Evolutionary conservation across 2,329 filamentous ascomycete species (phyloP), one percentile per base, ranked within the genome.

Genomic region (Periconia sp.): DNA sequence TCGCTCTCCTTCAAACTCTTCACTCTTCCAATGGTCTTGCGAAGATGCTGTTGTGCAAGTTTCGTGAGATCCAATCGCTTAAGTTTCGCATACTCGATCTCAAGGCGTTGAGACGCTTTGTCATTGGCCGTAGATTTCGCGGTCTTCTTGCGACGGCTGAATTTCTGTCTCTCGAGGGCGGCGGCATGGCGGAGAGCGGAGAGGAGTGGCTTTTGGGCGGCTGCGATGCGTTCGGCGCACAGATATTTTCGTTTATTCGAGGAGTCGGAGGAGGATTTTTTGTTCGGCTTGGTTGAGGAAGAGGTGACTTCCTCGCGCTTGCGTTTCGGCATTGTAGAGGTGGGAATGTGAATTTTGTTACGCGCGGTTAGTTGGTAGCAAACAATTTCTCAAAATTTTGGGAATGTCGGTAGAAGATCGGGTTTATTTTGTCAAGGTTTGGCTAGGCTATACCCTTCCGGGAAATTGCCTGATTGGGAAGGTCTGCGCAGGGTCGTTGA

Each of bases 111-210:
- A 19, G 83, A 75, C 64, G 85, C 73, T 20, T 70, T 69, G 18
- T 70, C 70, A 31, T 82, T 77, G 11, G 75, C 75, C 37, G 79
- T 76, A 8, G 69, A 59, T 41, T 72, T 74, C 0, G 82, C 82
- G 2, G 75, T 77, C 66, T 87, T 87, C 60, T 81, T 79, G 52
- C 87, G 82, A 55, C 89, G 77, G 19, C 83, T 81, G 53, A 86
- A 81, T 59, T 91, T 89, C 74, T 93, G 90, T 44, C 89, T 82
- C 77, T 93, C 90, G 66, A 91, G 88, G 45, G 87, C 86, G 68
- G 90, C 91, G 52, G 86, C 87, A 11, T 81, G 78, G 72, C 91
- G 91, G 55, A 93, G 79, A 0, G 87, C 87, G 56, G 81, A 81
- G 30, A 65, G 46, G 9, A 93, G 77, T 35, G 85, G 80, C 66